Percentiles rank a stretch among this genome's conserved stretches.
Conservation (phyloP, 208 protist genomes). For the Entamoeba moshkovskii region DNA sequence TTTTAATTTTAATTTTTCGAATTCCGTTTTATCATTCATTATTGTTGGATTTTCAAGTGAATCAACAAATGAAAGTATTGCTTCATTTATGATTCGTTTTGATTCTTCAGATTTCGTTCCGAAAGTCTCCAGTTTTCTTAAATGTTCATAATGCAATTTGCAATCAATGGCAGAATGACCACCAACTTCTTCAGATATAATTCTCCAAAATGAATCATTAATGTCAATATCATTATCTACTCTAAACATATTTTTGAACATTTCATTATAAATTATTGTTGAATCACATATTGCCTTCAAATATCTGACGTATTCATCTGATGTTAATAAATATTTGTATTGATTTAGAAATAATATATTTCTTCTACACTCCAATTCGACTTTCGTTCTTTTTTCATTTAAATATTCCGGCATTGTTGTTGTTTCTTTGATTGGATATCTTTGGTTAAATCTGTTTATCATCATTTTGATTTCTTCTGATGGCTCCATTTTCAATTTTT, state of each 20-base stretch:
- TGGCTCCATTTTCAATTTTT: too few relatives aligned
- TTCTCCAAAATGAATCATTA: not conserved
- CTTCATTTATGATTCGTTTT: too few relatives aligned
- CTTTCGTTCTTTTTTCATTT: too few relatives aligned
- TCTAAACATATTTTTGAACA: not conserved
- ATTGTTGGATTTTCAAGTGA: not conserved
- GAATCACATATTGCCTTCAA: not conserved
- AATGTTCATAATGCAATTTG: too few relatives aligned
- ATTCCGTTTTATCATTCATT: not conserved
- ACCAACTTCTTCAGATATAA: not conserved
- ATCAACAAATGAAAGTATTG: too few relatives aligned
- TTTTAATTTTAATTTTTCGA: not conserved
- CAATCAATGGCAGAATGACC: not conserved
- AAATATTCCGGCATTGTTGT: too few relatives aligned
- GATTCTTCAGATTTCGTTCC: too few relatives aligned
- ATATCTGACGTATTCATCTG: not conserved
- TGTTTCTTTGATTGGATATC: too few relatives aligned
- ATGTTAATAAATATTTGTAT: not conserved
- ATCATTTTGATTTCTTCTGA: too few relatives aligned
- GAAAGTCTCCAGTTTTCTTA: too few relatives aligned
- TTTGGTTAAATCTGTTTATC: too few relatives aligned
- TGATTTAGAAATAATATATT: not conserved
- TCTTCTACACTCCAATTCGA: too few relatives aligned
- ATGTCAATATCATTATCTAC: not conserved
- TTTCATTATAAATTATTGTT: not conserved